Percentiles rank a stretch among this genome's conserved stretches.
phyloP scores from a whole-genome alignment of 345 rosid genomes.

The Mallotus nudiflorus region DNA sequence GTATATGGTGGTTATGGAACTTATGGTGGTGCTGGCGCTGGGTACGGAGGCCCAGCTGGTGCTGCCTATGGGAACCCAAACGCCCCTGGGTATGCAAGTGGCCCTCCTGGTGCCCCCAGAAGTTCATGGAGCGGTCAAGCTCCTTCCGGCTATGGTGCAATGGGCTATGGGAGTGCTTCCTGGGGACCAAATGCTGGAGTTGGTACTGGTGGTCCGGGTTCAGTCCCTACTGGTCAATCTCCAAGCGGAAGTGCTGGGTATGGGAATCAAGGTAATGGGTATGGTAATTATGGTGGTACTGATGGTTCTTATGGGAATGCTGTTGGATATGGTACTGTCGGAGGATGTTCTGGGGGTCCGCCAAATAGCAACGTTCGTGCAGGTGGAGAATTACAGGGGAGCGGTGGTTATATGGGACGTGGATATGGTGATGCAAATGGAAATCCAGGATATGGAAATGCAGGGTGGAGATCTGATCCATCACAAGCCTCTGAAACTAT shows the following conservation, averaged over 20 bases:
- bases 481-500: constrained; percentile 55
- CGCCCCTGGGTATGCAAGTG: constrained; percentile 72
- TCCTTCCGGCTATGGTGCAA: constrained; percentile 76
- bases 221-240: constrained; percentile 58
- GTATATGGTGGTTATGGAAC: constrained; percentile 80
- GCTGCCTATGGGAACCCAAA: constrained; percentile 72
- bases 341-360: constrained; percentile 62
- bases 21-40: constrained; percentile 52
- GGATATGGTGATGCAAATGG: constrained; percentile 64
- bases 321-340: constrained; percentile 73
- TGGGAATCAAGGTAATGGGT: constrained; percentile 83
- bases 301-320: constrained; percentile 76
- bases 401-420: constrained; percentile 59
- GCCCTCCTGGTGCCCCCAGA: constrained; percentile 68
- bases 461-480: constrained; percentile 65
- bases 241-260: constrained; percentile 74
- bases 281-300: constrained; percentile 65
- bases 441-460: constrained; percentile 61
- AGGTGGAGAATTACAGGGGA: constrained; percentile 55
- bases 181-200: constrained; percentile 65
- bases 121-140: constrained; percentile 80
- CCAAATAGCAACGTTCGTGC: constrained; percentile 48
- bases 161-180: constrained; percentile 78
- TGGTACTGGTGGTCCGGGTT: constrained; percentile 56
- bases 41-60: constrained; percentile 71